A percentile compares a stretch with the other conserved stretches of the same genome.
phyloP scores from a whole-genome alignment of 768 basidiomycete species.

The Phaffia australis region DNA sequence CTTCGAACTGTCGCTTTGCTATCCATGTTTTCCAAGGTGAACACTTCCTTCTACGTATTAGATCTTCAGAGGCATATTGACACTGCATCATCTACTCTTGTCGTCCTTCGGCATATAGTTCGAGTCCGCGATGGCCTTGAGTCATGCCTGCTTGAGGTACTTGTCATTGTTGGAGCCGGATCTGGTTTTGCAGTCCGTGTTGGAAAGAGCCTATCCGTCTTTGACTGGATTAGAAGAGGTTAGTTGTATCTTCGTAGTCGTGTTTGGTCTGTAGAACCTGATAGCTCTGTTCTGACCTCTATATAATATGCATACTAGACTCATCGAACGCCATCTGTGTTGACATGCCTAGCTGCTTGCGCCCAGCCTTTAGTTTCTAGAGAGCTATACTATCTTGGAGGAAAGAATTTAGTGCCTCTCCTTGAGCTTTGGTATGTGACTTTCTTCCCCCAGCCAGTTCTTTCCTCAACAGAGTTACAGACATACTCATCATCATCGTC shows the following conservation, averaged over 20 bases:
- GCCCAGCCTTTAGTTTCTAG: conserved; percentile 70
- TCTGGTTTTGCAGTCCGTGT: conserved; percentile 64
- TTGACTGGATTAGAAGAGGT: conserved; percentile 83
- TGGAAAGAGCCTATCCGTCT: conserved; percentile 74
- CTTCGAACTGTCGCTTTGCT: conserved; percentile 69
- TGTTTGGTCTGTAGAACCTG: background rate
- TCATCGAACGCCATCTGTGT: conserved; percentile 70
- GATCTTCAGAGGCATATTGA: background rate
- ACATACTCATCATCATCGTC: no score
- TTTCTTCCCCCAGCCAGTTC: conserved; percentile 45
- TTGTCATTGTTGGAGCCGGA: conserved; percentile 58
- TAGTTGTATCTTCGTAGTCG: conserved; percentile 25
- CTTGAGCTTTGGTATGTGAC: conserved; percentile 70
- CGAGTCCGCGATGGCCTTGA: conserved; percentile 17
- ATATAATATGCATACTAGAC: conserved; percentile 44
- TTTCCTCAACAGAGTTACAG: no score
- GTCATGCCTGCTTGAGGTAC: conserved; percentile 23
- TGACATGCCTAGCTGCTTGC: conserved; percentile 72
- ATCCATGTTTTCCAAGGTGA: conserved; percentile 72
- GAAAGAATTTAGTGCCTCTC: conserved; percentile 67
- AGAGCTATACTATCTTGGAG: conserved; percentile 61
- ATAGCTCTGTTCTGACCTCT: background rate
- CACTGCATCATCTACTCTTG: background rate
- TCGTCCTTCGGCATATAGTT: background rate
- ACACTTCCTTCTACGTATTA: background rate